Conservation (phyloP, 306 rosid genomes). For the Fragaria iinumae region DNA sequence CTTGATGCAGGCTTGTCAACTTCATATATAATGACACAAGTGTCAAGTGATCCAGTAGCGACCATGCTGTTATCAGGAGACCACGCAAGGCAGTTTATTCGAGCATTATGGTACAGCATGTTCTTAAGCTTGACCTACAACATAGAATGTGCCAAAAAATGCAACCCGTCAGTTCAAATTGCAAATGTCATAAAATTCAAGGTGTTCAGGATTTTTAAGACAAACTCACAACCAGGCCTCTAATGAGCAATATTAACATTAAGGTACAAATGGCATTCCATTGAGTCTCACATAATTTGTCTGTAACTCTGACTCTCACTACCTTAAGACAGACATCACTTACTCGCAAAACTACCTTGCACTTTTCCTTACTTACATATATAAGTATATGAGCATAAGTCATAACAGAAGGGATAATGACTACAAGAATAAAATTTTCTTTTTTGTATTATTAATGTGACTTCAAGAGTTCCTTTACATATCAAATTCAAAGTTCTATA, state of each 20-base stretch:
- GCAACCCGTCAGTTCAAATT: background rate
- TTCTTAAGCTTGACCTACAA: constrained; percentile 88
- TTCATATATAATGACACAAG: constrained; percentile 72
- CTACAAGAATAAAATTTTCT: background rate
- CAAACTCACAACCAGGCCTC: background rate
- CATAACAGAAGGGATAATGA: background rate
- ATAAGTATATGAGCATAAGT: background rate
- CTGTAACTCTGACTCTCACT: background rate
- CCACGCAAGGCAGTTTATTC: constrained; percentile 97
- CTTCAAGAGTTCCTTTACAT: background rate
- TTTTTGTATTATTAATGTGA: background rate
- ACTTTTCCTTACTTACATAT: background rate
- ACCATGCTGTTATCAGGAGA: constrained; percentile 80
- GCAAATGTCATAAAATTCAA: background rate
- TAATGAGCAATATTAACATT: background rate
- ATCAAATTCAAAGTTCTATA: background rate
- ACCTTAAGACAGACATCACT: background rate
- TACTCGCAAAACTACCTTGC: background rate
- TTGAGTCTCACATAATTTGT: background rate
- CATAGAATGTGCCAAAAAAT: constrained; percentile 17
- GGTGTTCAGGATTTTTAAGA: background rate
- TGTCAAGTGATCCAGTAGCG: constrained; percentile 94
- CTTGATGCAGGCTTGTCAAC: constrained; percentile 78
- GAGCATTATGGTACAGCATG: constrained; percentile 89
- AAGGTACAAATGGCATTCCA: background rate